Conservation (phyloP, 768 basidiomycete genomes). For the Leucocoprinus birnbaumii region DNA sequence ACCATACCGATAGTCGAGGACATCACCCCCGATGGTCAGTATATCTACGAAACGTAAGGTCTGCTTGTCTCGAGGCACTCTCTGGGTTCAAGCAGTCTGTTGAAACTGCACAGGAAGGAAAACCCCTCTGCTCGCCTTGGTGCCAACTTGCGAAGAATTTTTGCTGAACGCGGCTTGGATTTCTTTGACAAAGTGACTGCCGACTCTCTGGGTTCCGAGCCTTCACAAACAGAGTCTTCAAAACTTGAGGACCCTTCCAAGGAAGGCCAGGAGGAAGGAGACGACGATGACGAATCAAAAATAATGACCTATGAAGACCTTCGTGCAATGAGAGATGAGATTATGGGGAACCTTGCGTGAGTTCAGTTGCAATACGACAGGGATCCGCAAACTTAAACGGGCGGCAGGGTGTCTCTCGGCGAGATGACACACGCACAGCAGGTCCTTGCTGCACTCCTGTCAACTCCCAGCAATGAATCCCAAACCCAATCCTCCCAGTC, state of each 20-base stretch:
- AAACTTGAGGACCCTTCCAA: conserved; percentile 21
- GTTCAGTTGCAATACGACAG: conserved; percentile 23
- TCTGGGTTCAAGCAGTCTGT: conserved; percentile 16
- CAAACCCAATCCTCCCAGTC: conserved; percentile 13
- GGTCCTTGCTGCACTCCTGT: conserved; percentile 58
- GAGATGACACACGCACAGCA: conserved; percentile 80
- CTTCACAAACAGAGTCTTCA: conserved; percentile 22
- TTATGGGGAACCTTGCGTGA: conserved; percentile 71
- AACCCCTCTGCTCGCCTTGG: conserved; percentile 58
- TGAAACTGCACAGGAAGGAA: conserved; percentile 39
- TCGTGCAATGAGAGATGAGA: conserved; percentile 68
- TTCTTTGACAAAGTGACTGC: conserved; percentile 54
- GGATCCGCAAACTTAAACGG: conserved; percentile 15
- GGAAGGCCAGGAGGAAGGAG: conserved; percentile 20
- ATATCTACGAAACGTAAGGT: conserved; percentile 70
- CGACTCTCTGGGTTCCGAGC: conserved; percentile 14
- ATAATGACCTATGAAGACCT: conserved; percentile 75
- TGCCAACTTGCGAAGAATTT: conserved; percentile 64
- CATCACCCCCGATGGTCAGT: conserved; percentile 66
- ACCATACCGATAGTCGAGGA: conserved; percentile 63
- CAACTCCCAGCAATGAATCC: conserved; percentile 20
- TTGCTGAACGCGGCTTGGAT: conserved; percentile 69
- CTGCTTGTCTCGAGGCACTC: conserved; percentile 7
- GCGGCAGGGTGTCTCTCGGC: conserved; percentile 62
- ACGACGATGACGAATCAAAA: conserved; percentile 29